A percentile compares a stretch with the other conserved stretches of the same genome.
Evolutionary conservation across 2,329 filamentous ascomycete genomes (phyloP).

Genomic region (Remersonia thermophila): DNA sequence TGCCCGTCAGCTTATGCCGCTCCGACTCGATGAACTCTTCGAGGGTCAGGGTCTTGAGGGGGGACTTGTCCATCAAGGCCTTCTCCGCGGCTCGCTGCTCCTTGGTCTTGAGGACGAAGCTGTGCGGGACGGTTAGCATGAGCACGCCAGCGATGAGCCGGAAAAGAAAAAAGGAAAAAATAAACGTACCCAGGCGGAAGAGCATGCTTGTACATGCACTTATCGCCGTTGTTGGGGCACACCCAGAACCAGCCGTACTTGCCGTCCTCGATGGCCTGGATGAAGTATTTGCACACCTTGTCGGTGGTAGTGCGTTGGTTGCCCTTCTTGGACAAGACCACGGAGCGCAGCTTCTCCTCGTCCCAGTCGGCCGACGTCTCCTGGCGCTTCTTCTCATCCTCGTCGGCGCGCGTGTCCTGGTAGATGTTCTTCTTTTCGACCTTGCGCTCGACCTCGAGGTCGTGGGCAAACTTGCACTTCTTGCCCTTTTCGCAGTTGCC

Average conservation of each 20-base stretch:
- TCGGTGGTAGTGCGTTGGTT: conserved; percentile 93
- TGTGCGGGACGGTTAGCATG: conserved; percentile 25
- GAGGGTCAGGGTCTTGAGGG: conserved; percentile 83
- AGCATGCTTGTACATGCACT: conserved; percentile 98
- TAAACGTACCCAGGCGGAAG: conserved; percentile 79
- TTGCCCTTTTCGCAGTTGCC: conserved; percentile 93
- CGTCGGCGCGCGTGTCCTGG: conserved; percentile 63
- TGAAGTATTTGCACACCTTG: conserved; percentile 98
- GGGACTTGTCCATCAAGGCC: conserved; percentile 88
- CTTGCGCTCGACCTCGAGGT: conserved; percentile 79
- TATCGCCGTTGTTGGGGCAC: conserved; percentile 90
- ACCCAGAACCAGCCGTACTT: conserved; percentile 99
- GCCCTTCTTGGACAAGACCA: conserved; percentile 91
- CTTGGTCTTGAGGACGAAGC: conserved; percentile 94
- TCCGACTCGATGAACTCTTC: conserved; percentile 97
- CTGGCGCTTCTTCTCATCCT: conserved; percentile 67
- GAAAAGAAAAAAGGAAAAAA: too few relatives aligned
- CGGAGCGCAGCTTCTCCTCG: conserved; percentile 83
- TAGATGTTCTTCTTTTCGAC: conserved; percentile 87
- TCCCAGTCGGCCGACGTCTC: conserved; percentile 97
- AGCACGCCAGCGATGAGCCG: not conserved
- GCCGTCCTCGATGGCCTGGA: conserved; percentile 91
- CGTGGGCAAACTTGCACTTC: conserved; percentile 97
- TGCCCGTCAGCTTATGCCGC: conserved; percentile 86
- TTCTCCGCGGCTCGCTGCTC: conserved; percentile 94